phyloP scores from a whole-genome alignment of 371 early-diverging fungal species.

The Zychaea mexicana region DNA sequence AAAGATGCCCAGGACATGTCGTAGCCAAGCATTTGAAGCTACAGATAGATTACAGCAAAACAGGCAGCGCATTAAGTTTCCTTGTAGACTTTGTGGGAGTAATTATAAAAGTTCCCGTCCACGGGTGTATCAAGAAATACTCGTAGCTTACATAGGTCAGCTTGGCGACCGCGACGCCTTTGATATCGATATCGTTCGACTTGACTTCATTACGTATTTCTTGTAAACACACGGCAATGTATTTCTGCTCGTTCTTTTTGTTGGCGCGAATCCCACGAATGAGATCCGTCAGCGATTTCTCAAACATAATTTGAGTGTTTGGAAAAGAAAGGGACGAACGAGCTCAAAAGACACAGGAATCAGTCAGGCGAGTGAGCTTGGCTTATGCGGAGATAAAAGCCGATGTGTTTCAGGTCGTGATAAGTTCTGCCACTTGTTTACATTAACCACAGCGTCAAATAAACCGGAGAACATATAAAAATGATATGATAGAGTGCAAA shows the following conservation, averaged over 20 bases:
- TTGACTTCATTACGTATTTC: slow-evolving; percentile 90
- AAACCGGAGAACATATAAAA: too few relatives aligned
- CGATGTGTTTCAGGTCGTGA: too few relatives aligned
- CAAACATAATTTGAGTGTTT: slow-evolving; percentile 66
- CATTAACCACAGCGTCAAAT: too few relatives aligned
- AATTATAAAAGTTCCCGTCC: too few relatives aligned
- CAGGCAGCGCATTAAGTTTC: neutral
- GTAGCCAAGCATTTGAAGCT: slow-evolving; percentile 97
- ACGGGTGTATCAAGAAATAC: neutral
- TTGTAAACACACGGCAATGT: slow-evolving; percentile 81
- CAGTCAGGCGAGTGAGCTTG: too few relatives aligned
- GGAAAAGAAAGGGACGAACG: neutral
- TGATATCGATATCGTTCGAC: slow-evolving; percentile 81
- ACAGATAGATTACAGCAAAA: neutral
- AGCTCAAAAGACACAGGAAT: neutral
- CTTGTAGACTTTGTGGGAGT: neutral
- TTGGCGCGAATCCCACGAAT: slow-evolving; percentile 94
- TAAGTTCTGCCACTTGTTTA: too few relatives aligned
- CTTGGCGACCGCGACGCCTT: slow-evolving; percentile 89
- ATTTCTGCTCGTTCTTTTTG: slow-evolving; percentile 88
- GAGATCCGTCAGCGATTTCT: slow-evolving; percentile 83
- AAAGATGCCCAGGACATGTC: slow-evolving; percentile 97
- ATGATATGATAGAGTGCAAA: too few relatives aligned
- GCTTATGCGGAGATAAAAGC: too few relatives aligned
- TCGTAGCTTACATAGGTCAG: slow-evolving; percentile 68